These are phyloP conservation scores for Haberlea rhodopensis DNA, from an alignment of 257 asterid genomes.

Conservation along the genomic window DNA sequence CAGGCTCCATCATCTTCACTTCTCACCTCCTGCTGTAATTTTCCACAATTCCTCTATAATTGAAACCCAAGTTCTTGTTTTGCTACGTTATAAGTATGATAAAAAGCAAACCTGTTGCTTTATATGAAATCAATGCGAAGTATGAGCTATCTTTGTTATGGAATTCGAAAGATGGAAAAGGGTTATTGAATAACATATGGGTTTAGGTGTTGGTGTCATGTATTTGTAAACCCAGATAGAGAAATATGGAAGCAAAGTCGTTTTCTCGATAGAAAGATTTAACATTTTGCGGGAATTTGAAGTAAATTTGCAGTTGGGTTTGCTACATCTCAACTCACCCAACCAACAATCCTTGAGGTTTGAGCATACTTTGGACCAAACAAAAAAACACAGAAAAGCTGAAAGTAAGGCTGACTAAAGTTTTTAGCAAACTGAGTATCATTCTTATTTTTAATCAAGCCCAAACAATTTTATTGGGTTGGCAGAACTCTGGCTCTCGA, in stretches of 20 bases:
- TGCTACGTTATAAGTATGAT: constrained; percentile 24
- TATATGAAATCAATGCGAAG: constrained; percentile 22
- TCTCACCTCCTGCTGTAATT: not conserved
- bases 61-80: constrained; percentile 11
- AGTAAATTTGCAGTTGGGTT: constrained; percentile 72
- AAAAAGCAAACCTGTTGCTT: constrained; percentile 25
- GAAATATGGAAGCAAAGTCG: constrained; percentile 53
- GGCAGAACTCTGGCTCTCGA: not conserved
- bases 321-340: constrained; percentile 54
- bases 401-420: not conserved
- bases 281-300: constrained; percentile 69
- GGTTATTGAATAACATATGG: constrained; percentile 34
- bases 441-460: not conserved
- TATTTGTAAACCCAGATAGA: constrained; percentile 21
- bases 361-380: not conserved
- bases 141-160: constrained; percentile 24
- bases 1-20: constrained; percentile 80
- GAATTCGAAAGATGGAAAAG: constrained; percentile 26
- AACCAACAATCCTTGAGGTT: constrained; percentile 26
- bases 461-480: not conserved
- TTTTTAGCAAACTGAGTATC: not conserved
- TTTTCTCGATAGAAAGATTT: constrained; percentile 35
- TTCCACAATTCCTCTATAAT: not conserved
- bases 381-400: not conserved
- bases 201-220: constrained; percentile 52